Conservation (phyloP, 306 rosid genomes). For the Hylodesmum podocarpum region DNA sequence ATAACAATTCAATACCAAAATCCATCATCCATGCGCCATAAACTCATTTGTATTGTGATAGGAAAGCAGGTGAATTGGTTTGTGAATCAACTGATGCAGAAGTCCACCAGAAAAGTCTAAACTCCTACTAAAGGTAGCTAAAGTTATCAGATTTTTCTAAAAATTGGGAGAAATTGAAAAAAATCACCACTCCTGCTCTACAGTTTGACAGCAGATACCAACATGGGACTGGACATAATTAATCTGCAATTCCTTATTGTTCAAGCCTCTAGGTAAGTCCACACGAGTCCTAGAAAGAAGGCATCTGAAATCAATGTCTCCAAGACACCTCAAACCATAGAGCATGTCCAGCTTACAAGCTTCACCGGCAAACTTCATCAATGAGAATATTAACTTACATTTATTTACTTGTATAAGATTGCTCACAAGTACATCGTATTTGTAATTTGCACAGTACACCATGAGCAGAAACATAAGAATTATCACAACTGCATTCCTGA, state of each 20-base stretch:
- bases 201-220: slow-evolving; percentile 5
- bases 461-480: slow-evolving; percentile 9
- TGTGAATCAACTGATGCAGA: not conserved
- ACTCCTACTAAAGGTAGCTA: not conserved
- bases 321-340: not conserved
- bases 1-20: not conserved
- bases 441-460: not conserved
- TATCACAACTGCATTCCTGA: slow-evolving; percentile 4
- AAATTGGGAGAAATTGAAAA: not conserved
- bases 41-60: not conserved
- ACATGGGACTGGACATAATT: not conserved
- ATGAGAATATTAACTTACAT: not conserved
- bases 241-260: not conserved
- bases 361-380: not conserved
- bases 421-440: not conserved
- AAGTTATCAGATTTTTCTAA: not conserved
- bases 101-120: not conserved
- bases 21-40: slow-evolving; percentile 1
- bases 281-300: not conserved
- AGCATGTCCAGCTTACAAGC: not conserved
- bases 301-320: slow-evolving; percentile 1
- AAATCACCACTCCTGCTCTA: not conserved
- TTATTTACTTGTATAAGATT: not conserved
- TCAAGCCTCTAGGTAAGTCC: not conserved
- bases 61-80: not conserved